Conservation (phyloP, 108 stramenopile species). For the Fistulifera pelliculosa region DNA sequence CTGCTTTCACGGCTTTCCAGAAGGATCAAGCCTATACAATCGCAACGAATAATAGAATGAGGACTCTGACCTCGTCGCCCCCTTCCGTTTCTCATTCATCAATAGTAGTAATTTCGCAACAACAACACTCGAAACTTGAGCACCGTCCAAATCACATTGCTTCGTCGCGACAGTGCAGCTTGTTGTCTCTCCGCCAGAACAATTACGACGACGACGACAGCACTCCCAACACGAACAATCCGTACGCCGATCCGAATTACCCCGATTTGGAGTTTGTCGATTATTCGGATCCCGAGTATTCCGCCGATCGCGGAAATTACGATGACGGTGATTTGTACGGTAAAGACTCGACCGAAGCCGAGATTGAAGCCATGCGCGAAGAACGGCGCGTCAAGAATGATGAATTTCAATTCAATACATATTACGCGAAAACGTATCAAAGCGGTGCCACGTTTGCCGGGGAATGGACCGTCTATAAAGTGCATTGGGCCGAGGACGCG, state of each 20-base stretch:
- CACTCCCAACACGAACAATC: conserved; percentile 27
- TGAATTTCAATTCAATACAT: conserved; percentile 87
- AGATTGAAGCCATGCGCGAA: conserved; percentile 83
- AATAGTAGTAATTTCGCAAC: too few species aligned
- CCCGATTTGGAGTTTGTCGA: conserved; percentile 82
- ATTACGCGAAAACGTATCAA: conserved; percentile 47
- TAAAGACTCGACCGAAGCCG: conserved; percentile 43
- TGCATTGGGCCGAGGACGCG: conserved; percentile 14
- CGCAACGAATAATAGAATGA: too few species aligned
- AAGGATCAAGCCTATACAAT: too few species aligned
- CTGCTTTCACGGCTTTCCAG: too few species aligned
- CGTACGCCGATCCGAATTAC: conserved; percentile 50
- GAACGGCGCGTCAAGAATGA: conserved; percentile 69
- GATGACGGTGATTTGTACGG: conserved; percentile 24
- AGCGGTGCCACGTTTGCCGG: conserved; percentile 58
- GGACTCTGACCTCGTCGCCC: too few species aligned
- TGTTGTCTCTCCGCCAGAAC: too few species aligned
- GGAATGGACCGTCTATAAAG: conserved; percentile 78
- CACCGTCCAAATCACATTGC: too few species aligned
- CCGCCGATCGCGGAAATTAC: conserved; percentile 46
- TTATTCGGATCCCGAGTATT: conserved; percentile 74
- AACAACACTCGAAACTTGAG: too few species aligned
- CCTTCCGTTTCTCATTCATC: too few species aligned
- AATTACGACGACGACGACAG: conserved; percentile 21
- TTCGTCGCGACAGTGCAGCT: too few species aligned